Evolutionary conservation across 2,329 filamentous ascomycete species (phyloP).

Genomic region (Zymoseptoria crescenta): DNA sequence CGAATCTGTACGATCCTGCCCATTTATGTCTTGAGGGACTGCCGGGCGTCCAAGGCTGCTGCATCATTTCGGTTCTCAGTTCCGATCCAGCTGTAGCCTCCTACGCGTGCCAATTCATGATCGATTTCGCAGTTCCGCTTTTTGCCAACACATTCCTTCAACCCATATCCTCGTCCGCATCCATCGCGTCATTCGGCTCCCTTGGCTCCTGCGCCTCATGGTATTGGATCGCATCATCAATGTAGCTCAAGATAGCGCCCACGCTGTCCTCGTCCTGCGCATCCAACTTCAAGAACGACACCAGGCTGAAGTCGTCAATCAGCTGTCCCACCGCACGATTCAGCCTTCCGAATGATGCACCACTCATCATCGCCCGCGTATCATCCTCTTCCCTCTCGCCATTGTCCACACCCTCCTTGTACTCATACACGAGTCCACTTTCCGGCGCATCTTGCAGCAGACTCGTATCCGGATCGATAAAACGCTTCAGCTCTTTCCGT

Average conservation of each 20-base stretch:
- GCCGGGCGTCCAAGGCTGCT: no score
- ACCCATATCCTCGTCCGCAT: constrained; percentile 48
- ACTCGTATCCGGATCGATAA: constrained; percentile 75
- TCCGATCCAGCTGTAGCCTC: no score
- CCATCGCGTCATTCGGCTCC: constrained; percentile 61
- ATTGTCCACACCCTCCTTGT: constrained; percentile 36
- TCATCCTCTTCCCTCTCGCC: constrained; percentile 51
- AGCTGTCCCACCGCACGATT: constrained; percentile 83
- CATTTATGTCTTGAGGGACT: no score
- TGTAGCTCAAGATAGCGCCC: constrained; percentile 74
- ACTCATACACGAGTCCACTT: constrained; percentile 38
- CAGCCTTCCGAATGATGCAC: constrained; percentile 70
- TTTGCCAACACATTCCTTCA: constrained; percentile 18
- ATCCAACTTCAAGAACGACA: constrained; percentile 86
- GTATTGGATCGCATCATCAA: constrained; percentile 88
- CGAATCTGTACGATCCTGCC: no score
- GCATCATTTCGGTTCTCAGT: no score
- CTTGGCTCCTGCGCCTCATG: constrained; percentile 88
- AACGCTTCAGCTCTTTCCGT: constrained; percentile 81
- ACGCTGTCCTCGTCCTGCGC: constrained; percentile 89
- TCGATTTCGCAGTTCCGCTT: neutral
- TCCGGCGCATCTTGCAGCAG: constrained; percentile 73
- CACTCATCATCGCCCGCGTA: constrained; percentile 66
- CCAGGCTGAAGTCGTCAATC: constrained; percentile 97
- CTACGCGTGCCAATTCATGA: neutral